Percentiles rank a stretch among this genome's conserved stretches.
phyloP scores from a whole-genome alignment of 495 filamentous ascomycete species.

The Lepidopterella palustris region DNA sequence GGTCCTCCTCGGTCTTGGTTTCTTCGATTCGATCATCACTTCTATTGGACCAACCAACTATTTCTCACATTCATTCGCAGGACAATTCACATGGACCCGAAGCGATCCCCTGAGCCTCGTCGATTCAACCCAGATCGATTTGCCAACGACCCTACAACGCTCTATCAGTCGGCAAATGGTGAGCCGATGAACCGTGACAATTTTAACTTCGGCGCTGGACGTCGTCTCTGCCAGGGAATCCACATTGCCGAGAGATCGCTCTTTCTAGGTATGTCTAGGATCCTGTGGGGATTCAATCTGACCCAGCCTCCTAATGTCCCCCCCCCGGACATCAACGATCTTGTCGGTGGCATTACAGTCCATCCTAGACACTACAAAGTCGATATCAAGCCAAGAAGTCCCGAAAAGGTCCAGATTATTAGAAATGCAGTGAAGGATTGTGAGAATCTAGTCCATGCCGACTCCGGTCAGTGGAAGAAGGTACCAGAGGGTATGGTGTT shows the following conservation, averaged over 20 bases:
- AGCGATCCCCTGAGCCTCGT: slow-evolving; percentile 48
- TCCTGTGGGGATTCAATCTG: slow-evolving; percentile 20
- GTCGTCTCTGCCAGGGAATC: slow-evolving; percentile 20
- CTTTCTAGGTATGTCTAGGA: slow-evolving; percentile 9
- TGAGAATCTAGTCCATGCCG: not conserved
- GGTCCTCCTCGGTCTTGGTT: not conserved
- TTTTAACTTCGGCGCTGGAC: slow-evolving; percentile 16
- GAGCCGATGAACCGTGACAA: slow-evolving; percentile 9
- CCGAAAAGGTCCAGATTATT: slow-evolving; percentile 1
- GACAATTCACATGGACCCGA: slow-evolving; percentile 45
- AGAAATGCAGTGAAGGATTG: not conserved
- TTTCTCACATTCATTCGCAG: slow-evolving; percentile 24
- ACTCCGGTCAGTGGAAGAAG: slow-evolving; percentile 9
- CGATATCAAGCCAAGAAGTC: slow-evolving; percentile 1
- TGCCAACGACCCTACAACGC: slow-evolving; percentile 33
- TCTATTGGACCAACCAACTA: not conserved
- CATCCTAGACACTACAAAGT: slow-evolving; percentile 2
- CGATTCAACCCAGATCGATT: slow-evolving; percentile 51
- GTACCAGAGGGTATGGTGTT: slow-evolving; percentile 1
- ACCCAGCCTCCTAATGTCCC: not conserved
- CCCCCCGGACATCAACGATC: not conserved
- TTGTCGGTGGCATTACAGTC: slow-evolving; percentile 2
- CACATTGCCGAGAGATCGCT: slow-evolving; percentile 18
- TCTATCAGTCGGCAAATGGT: not conserved
- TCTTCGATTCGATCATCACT: not conserved